These are phyloP conservation scores for Ceratocystis harringtonii DNA, from an alignment of 2,329 filamentous ascomycete species.

Conservation along the genomic window DNA sequence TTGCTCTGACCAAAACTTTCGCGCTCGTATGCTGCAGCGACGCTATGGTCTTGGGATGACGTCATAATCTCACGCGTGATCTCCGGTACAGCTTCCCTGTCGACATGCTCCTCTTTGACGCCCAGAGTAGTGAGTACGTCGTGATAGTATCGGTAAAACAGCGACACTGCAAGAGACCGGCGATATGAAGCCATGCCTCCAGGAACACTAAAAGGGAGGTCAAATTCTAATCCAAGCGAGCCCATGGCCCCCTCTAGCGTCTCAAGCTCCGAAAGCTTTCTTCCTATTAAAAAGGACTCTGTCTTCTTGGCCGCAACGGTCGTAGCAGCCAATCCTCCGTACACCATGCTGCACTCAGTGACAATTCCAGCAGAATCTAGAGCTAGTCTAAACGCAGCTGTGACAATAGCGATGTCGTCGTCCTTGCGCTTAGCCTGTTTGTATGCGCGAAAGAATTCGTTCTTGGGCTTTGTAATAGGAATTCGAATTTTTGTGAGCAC, in stretches of 20 bases:
- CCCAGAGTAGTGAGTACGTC: conserved; percentile 55
- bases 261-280: conserved; percentile 61
- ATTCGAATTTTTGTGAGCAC: conserved; percentile 81
- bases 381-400: conserved; percentile 62
- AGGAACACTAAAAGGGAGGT: conserved; percentile 76
- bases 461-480: conserved; percentile 55
- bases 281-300: conserved; percentile 58
- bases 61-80: conserved; percentile 72
- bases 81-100: conserved; percentile 64
- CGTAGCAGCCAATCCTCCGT: conserved; percentile 87
- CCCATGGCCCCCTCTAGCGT: conserved; percentile 85
- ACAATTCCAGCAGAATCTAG: conserved; percentile 57
- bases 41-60: conserved; percentile 62
- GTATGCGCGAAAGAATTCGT: conserved; percentile 77
- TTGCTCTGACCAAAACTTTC: conserved; percentile 73
- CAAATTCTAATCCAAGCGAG: conserved; percentile 76
- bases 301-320: conserved; percentile 77
- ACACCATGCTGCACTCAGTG: conserved; percentile 63
- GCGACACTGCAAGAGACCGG: conserved; percentile 75
- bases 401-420: conserved; percentile 96
- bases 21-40: conserved; percentile 63
- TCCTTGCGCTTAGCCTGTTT: conserved; percentile 97
- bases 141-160: conserved; percentile 96
- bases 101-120: conserved; percentile 32
- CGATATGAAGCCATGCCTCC: conserved; percentile 96